Evolutionary conservation across 2,329 filamentous ascomycete genomes (phyloP), one percentile per base, ranked within the genome.

Genomic region (Penicillium crustosum): DNA sequence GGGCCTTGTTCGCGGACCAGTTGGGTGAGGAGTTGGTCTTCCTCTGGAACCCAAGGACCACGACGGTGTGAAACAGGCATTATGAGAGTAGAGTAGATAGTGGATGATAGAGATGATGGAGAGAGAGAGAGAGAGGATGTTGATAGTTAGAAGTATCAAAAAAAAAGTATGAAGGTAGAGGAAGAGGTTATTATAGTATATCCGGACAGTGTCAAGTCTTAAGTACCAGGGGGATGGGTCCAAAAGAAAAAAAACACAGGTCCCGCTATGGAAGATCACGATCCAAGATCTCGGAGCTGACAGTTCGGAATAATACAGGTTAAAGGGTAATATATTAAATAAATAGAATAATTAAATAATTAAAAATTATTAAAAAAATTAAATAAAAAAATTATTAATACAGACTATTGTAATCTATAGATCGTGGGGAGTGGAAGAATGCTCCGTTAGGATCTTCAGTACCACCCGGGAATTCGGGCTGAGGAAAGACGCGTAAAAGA

Each of bases 31-130:
- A 83, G 81, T 49, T 81, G 77, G 72, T 95, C 91, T 76, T 96
- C 91, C 51, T 83, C 81, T 67, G 87, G 86, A 61, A 90, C 89
- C 91, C 91, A 96, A 58, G 91, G 91, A 57, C 91, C 91, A 77
- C 90, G 85, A 72, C 87, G 86, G 71, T 89, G 86, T 70, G 79
- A 70, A 57, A 77, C 73, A 62, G 75, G 73, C 78, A 80, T 79
- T 52, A 33, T 55, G 17, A 42, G 49, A 50, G 23, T 25, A 43
- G 38, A 41, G 47, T n/a, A 27, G 23, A 27, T n/a, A 6, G 8
- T 27, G 12, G 21, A 23, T 12, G 12, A n/a, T 36, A 25, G 38
- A 36, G 42, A 19, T n/a, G 17, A 12, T 10, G 8, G 7, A n/a
- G 17, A 12, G 4, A 9, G 17, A 19, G 17, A 19, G 17, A n/a